A percentile compares a stretch with the other conserved stretches of the same genome.
Conservation (phyloP, 2,329 filamentous ascomycete species). For the Lecanosticta acicola region DNA sequence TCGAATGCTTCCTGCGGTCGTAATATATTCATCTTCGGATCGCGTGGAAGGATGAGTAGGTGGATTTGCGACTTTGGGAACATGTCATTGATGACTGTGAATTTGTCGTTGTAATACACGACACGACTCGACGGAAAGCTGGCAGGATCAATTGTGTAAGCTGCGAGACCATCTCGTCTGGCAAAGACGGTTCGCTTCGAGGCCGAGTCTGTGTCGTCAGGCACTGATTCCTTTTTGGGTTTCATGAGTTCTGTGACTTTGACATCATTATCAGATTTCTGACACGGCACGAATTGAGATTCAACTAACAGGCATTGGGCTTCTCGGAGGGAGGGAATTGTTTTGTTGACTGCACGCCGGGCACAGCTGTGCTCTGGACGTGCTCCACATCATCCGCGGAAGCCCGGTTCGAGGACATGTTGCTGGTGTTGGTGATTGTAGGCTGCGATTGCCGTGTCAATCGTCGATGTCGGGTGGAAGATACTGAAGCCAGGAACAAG, state of each 20-base stretch:
- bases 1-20: constrained; percentile 76
- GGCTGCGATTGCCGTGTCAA: not conserved
- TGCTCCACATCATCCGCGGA: constrained; percentile 20
- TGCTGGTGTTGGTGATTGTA: not conserved
- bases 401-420: constrained; percentile 12
- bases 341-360: constrained; percentile 10
- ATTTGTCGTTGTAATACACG: constrained; percentile 61
- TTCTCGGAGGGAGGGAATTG: constrained; percentile 21
- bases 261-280: constrained; percentile 21
- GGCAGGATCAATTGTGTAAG: constrained; percentile 61
- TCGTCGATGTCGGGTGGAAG: not conserved
- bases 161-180: constrained; percentile 56
- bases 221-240: constrained; percentile 29
- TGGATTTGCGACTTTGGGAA: constrained; percentile 85
- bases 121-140: constrained; percentile 55
- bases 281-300: constrained; percentile 4
- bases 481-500: not conserved
- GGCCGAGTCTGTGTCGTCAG: constrained; percentile 25
- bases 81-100: constrained; percentile 72
- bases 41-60: constrained; percentile 78
- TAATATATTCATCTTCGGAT: constrained; percentile 51
- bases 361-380: constrained; percentile 15
- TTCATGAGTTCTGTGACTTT: constrained; percentile 46
- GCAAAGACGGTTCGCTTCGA: constrained; percentile 36
- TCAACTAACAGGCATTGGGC: constrained; percentile 33